Base-by-base conservation (phyloP, 352 stramenopile genomes). In the Globisporangium radiosum region DNA sequence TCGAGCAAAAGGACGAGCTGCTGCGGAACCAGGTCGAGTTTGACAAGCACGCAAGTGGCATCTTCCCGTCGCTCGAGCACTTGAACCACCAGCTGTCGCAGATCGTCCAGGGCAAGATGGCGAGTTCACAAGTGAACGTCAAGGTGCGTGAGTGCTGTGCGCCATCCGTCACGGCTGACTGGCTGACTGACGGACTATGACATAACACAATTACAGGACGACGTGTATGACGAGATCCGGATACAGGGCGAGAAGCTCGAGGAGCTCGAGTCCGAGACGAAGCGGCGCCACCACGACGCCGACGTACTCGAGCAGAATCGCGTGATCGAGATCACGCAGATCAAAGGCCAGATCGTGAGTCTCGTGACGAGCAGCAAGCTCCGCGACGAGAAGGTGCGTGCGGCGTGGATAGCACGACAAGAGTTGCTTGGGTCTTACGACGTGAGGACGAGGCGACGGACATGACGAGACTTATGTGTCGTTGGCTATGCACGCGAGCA, bases 31-130 rank as follows among this genome's bases (percentile, higher is more conserved):
- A 90, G 54, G 78, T 69, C 1, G 80, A 89, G 69, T 92, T 92
- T 54, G 82, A 92, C 59, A 87, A 89, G 60, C 82, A 92, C 54
- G 82, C 82, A n/a, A 90, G 80, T 37, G 79, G 82, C 10, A 90
- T 92, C 60, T 92, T 92, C 59, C 82, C 82, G 49, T 88, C 82
- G 8, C 64, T 92, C 17, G 82, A 90, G 60, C 77, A 83, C n/a
- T 58, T 92, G 5, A 90, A 90, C 62, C 73, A 90, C 57, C 78
- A 90, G 56, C 64, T 92, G 5, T 88, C 80, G 43, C 82, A 88
- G 60, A 79, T 92, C 19, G 80, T 92, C 15, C 79, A 92, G 54
- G 78, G 78, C 38, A 82, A 87, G 33, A 66, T 92, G 65, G 59
- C 70, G 1, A 66, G 65, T 37, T 84, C 74, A 9, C 74, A 80